Conservation (phyloP, 2,329 filamentous ascomycete species). For the Gremmenia infestans region DNA sequence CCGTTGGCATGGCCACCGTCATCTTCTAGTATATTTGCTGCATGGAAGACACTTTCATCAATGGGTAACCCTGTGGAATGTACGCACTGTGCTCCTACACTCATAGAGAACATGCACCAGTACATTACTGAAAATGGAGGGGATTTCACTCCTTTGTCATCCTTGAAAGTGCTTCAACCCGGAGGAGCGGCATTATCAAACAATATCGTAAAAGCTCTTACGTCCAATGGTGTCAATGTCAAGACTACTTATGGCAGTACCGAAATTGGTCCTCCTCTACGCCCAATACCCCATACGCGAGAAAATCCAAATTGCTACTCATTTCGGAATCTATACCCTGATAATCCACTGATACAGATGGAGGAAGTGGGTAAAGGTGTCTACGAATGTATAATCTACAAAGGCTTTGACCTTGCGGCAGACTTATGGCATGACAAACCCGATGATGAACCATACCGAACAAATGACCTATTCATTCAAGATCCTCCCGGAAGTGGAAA, state of each 20-base stretch:
- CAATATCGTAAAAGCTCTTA: conserved; percentile 23
- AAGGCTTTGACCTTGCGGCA: conserved; percentile 32
- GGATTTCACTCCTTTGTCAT: conserved; percentile 26
- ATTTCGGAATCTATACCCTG: conserved; percentile 27
- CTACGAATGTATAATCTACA: conserved; percentile 31
- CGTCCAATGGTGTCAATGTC: conserved; percentile 27
- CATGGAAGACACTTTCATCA: conserved; percentile 23
- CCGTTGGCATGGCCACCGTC: conserved; percentile 29
- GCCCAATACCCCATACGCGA: conserved; percentile 27
- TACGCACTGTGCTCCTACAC: conserved; percentile 29
- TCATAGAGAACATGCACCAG: conserved; percentile 31
- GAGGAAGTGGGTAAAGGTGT: conserved; percentile 27
- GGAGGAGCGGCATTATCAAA: conserved; percentile 29
- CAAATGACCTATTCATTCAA: conserved; percentile 31
- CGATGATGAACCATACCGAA: conserved; percentile 27
- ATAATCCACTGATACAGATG: conserved; percentile 27
- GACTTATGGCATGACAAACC: conserved; percentile 26
- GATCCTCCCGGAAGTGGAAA: conserved; percentile 28
- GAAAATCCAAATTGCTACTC: conserved; percentile 27
- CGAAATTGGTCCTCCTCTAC: conserved; percentile 31
- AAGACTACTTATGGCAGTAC: conserved; percentile 33
- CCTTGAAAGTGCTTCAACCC: conserved; percentile 30
- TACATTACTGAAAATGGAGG: conserved; percentile 23
- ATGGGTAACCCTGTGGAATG: conserved; percentile 28
- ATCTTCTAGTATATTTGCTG: conserved; percentile 24